A percentile compares a stretch with the other conserved stretches of the same genome.
Evolutionary conservation across 306 rosid genomes (phyloP).

Genomic region (Casuarina glauca): DNA sequence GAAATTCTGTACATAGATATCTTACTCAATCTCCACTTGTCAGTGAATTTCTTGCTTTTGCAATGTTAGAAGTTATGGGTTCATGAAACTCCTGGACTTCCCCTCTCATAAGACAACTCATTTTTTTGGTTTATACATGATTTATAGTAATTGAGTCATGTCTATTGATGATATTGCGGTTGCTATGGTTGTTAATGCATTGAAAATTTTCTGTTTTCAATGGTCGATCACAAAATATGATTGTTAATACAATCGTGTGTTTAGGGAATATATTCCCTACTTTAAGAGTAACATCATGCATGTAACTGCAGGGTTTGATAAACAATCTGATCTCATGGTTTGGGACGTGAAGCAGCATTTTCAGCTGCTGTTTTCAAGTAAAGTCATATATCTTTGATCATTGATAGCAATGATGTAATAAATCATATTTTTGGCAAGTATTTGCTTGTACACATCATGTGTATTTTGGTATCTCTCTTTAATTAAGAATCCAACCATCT

Average conservation of each 20-base stretch:
- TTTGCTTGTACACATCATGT: neutral
- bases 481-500: neutral
- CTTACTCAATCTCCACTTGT: neutral
- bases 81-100: neutral
- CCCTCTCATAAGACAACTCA: neutral
- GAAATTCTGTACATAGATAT: neutral
- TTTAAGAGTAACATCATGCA: conserved; percentile 4
- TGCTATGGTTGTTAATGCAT: neutral
- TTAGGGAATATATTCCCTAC: conserved; percentile 8
- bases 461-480: neutral
- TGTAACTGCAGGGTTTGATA: conserved; percentile 70
- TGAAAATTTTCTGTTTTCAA: neutral
- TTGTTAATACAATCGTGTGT: too few relatives aligned
- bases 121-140: neutral
- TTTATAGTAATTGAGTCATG: neutral
- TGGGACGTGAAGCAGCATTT: conserved; percentile 98
- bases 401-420: conserved; percentile 6
- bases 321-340: conserved; percentile 79
- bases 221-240: neutral
- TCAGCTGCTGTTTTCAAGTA: conserved; percentile 93
- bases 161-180: too few relatives aligned
- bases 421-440: neutral
- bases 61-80: neutral
- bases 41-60: neutral
- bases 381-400: conserved; percentile 26